Percentiles rank a stretch among this genome's conserved stretches.
These are phyloP conservation scores for Neurospora intermedia DNA, from an alignment of 495 filamentous ascomycete species.

Conservation along the genomic window DNA sequence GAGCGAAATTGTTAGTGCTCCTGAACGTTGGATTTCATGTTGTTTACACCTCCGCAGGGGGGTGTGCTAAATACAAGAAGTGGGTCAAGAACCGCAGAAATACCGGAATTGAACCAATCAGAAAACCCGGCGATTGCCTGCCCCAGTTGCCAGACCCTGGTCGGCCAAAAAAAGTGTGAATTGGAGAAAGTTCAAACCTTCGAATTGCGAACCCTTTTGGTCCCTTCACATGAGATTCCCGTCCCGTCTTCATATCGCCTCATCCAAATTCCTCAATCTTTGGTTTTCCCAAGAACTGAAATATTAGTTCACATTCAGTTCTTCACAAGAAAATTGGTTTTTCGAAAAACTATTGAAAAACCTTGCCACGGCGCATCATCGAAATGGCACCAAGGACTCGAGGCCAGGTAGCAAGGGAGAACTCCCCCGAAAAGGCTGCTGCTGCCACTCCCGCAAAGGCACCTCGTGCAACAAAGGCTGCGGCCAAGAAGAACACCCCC, in stretches of 20 bases:
- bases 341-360: background rate
- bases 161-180: background rate
- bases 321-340: too few species aligned
- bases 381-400: background rate
- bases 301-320: background rate
- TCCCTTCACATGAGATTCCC: background rate
- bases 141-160: background rate
- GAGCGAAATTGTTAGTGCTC: background rate
- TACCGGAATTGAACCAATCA: background rate
- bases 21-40: background rate
- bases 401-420: background rate
- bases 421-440: background rate
- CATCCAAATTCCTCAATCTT: background rate
- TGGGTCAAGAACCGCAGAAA: background rate
- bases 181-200: background rate
- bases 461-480: background rate
- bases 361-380: background rate
- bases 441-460: background rate
- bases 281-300: background rate
- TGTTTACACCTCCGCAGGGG: background rate
- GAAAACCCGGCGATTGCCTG: background rate
- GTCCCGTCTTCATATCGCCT: background rate
- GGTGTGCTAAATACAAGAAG: background rate
- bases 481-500: background rate
- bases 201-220: background rate